Percentiles rank a stretch among this genome's conserved stretches.
Conservation (phyloP, 371 early-diverging fungal species). For the Apophysomyces variabilis region DNA sequence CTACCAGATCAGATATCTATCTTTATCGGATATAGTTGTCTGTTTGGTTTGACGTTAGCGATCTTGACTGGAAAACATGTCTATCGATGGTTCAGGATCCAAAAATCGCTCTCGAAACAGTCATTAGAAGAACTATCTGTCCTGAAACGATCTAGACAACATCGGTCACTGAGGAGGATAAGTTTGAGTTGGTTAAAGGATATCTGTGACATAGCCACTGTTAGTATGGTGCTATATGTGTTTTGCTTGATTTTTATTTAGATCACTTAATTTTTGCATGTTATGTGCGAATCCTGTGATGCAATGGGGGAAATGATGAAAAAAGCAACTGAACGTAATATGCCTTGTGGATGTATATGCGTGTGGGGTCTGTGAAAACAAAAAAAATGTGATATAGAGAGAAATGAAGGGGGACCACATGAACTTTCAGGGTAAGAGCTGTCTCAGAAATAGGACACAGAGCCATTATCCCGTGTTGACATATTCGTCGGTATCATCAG, state of each 20-base stretch:
- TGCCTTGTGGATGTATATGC: neutral
- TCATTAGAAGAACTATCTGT: neutral
- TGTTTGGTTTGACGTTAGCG: constrained; percentile 18
- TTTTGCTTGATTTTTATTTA: constrained; percentile 30
- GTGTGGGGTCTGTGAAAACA: neutral
- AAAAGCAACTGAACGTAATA: neutral
- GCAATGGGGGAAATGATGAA: constrained; percentile 6
- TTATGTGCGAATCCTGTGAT: constrained; percentile 3
- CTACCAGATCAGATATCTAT: constrained; percentile 43
- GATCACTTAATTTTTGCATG: constrained; percentile 11
- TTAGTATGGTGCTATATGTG: constrained; percentile 26
- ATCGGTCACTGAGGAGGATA: neutral
- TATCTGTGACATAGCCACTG: constrained; percentile 19
- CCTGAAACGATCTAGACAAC: neutral
- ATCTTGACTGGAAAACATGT: constrained; percentile 1
- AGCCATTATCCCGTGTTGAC: constrained; percentile 2
- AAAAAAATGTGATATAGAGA: neutral
- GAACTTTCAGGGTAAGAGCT: neutral
- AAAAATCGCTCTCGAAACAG: neutral
- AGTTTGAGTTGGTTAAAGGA: constrained; percentile 21
- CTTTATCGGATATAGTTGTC: constrained; percentile 39
- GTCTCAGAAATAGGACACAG: no score
- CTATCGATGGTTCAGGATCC: constrained; percentile 8
- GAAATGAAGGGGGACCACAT: neutral
- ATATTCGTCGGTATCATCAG: constrained; percentile 9